phyloP scores from a whole-genome alignment of 2,329 filamentous ascomycete genomes.

The Lasiodiplodia gonubiensis region DNA sequence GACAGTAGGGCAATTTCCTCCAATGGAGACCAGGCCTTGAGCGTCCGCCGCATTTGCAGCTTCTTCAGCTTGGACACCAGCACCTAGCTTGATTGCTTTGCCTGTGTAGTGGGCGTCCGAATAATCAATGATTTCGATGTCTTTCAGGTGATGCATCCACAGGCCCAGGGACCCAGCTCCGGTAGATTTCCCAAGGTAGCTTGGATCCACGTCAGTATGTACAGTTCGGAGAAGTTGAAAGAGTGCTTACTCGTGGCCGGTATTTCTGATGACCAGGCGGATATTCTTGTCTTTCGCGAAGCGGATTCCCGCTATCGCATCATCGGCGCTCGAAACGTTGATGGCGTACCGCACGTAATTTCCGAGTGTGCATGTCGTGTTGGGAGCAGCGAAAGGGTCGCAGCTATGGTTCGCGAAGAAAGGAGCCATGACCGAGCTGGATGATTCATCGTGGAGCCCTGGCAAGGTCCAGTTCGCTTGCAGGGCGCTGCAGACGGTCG shows the following conservation, averaged over 20 bases:
- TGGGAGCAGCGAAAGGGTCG: neutral
- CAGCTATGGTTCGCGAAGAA: constrained; percentile 28
- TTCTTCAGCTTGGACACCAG: constrained; percentile 42
- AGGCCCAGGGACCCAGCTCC: constrained; percentile 42
- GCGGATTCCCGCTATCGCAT: constrained; percentile 33
- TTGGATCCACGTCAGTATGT: neutral
- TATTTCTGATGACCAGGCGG: constrained; percentile 45
- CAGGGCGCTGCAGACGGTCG: constrained; percentile 31
- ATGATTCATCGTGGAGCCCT: constrained; percentile 3
- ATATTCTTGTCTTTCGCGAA: constrained; percentile 43
- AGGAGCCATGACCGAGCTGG: constrained; percentile 23
- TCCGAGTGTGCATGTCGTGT: neutral
- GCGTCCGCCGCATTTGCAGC: constrained; percentile 35
- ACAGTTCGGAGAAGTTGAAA: neutral
- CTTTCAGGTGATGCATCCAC: constrained; percentile 46
- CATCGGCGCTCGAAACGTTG: constrained; percentile 17
- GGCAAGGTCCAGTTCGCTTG: constrained; percentile 38
- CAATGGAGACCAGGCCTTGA: constrained; percentile 35
- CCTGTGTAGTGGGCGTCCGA: constrained; percentile 35
- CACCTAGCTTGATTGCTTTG: constrained; percentile 39
- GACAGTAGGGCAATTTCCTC: constrained; percentile 41
- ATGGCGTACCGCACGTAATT: constrained; percentile 4
- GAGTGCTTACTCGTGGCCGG: constrained; percentile 42
- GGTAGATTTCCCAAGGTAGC: constrained; percentile 42
- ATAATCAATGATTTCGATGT: constrained; percentile 41